Evolutionary conservation across 495 filamentous ascomycete genomes (phyloP).

Genomic region (Neurospora sp.): DNA sequence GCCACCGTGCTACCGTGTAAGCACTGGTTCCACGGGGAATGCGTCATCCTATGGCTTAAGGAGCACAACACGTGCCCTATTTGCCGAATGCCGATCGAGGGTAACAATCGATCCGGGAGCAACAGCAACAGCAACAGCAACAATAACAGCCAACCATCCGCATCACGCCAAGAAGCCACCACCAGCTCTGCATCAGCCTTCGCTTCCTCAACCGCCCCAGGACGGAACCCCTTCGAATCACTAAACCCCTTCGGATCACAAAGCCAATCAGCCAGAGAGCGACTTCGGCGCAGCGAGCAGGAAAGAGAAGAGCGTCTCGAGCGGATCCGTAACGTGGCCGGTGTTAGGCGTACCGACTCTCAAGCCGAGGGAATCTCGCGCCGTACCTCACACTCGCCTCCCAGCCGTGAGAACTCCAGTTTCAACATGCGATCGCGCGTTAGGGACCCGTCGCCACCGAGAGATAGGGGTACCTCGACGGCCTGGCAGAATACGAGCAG

Average conservation of each 20-base stretch:
- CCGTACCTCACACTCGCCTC: constrained; percentile 10
- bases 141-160: background rate
- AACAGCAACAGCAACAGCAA: constrained; percentile 4
- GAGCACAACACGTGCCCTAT: constrained; percentile 90
- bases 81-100: constrained; percentile 66
- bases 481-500: background rate
- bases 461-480: background rate
- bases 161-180: background rate
- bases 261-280: background rate
- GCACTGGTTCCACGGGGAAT: constrained; percentile 84
- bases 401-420: background rate
- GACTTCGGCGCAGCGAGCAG: constrained; percentile 2
- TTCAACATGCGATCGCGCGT: background rate
- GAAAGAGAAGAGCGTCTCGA: constrained; percentile 17
- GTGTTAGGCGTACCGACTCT: background rate
- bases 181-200: background rate
- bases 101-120: background rate
- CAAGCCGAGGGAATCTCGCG: background rate
- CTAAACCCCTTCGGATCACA: background rate
- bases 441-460: constrained; percentile 6
- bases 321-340: constrained; percentile 12
- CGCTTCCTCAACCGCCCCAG: background rate
- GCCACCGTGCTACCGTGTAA: constrained; percentile 75
- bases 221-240: background rate
- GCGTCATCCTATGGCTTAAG: constrained; percentile 68